phyloP scores from a whole-genome alignment of 2,329 filamentous ascomycete species.

The Biscogniauxia mediterranea region DNA sequence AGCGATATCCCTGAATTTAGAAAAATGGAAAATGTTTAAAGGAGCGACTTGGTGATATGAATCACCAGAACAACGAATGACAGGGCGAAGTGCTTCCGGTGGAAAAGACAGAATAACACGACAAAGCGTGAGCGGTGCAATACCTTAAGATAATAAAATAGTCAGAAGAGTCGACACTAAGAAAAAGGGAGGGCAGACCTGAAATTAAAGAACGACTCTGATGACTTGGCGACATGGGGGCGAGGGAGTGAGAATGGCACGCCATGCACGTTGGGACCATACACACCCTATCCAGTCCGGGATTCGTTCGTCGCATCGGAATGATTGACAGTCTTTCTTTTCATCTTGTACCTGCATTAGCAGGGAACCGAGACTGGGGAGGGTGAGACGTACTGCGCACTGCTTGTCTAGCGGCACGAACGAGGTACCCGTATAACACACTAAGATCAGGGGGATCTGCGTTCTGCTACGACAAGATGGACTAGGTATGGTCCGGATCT shows the following conservation, averaged over 20 bases:
- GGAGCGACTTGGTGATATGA: constrained; percentile 31
- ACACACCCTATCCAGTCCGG: constrained; percentile 9
- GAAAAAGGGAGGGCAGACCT: constrained; percentile 21
- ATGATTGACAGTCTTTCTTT: constrained; percentile 7
- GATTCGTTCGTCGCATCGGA: constrained; percentile 10
- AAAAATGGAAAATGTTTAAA: constrained; percentile 23
- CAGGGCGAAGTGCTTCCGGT: constrained; percentile 27
- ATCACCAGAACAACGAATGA: constrained; percentile 34
- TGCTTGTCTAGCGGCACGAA: constrained; percentile 6
- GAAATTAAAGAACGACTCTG: constrained; percentile 23
- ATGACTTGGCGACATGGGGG: constrained; percentile 18
- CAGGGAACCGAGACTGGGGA: constrained; percentile 14
- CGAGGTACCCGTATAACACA: constrained; percentile 10
- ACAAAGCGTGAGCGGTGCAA: constrained; percentile 18
- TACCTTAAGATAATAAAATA: constrained; percentile 3
- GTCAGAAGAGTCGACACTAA: constrained; percentile 12
- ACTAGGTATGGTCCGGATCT: not conserved
- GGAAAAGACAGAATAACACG: constrained; percentile 21
- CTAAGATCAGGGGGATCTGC: constrained; percentile 23
- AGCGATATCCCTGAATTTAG: constrained; percentile 14
- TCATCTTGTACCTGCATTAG: constrained; percentile 27
- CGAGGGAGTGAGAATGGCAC: constrained; percentile 17
- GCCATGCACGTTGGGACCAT: constrained; percentile 3
- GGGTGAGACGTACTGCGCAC: constrained; percentile 13
- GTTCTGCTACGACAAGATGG: not conserved